Evolutionary conservation across 352 stramenopile genomes (phyloP), one percentile per base, ranked within the genome.

Genomic region (Phytophthora pisi): DNA sequence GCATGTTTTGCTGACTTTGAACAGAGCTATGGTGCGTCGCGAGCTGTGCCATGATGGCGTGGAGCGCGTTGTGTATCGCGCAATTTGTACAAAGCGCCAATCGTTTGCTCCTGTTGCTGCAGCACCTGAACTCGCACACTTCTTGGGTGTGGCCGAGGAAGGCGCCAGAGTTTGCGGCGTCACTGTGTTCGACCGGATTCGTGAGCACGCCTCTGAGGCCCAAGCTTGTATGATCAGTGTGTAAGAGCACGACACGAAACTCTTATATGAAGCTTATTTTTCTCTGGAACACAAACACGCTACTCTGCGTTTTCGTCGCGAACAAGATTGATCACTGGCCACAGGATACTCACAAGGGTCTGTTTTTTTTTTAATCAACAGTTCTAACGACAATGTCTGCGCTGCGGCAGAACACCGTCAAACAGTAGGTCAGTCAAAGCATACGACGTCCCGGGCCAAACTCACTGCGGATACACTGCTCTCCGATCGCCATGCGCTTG

Each of bases 131-230:
- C 49, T 81, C 20, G 38, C 52, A 15, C 54, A 75, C 54, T 84
- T 75, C 43, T 56, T 75, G 46, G 53, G 77, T 40, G 66, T 58
- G n/a, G 61, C 70, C 2, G 51, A 68, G 23, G 34, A 68, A 23
- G 74, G 74, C 13, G 63, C 65, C 24, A 74, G 63, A 20, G 18
- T 75, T 31, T 90, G 79, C 28, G 79, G 81, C 30, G 68, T 71
- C 6, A 20, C 66, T 9, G 74, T 89, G 16, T 85, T 79, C 62
- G 73, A 83, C 26, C 66, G 72, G 11, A 84, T 90, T 65, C 68
- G 55, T 9, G 13, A 74, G n/a, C 70, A 78, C 5, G 67, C 72
- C 8, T 38, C 45, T 26, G 26, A 62, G 3, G 10, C 38, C 8
- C 34, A 6, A 30, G 4, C 26, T 8, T 26, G 31, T 24, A 61